Conservation (phyloP, 441 rosid genomes). For the Gossypium schwendimanii region DNA sequence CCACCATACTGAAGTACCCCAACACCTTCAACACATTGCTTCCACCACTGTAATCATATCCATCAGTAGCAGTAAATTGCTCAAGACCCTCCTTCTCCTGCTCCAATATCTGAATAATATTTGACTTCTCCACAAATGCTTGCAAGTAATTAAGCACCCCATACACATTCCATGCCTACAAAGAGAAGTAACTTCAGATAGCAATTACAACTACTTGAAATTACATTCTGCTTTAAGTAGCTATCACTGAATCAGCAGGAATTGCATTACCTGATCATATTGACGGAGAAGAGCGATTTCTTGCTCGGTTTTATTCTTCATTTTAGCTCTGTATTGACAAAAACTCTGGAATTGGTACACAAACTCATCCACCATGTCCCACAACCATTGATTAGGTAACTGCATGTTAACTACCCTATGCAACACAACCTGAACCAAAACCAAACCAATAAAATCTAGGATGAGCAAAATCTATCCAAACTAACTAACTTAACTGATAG, state of each 20-base stretch:
- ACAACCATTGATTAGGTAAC: slow-evolving; percentile 89
- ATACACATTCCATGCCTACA: slow-evolving; percentile 92
- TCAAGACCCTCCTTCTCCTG: slow-evolving; percentile 82
- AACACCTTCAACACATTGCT: slow-evolving; percentile 92
- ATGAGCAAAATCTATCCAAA: too few species aligned
- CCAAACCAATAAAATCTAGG: background rate
- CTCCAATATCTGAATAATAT: slow-evolving; percentile 73
- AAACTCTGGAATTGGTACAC: slow-evolving; percentile 95
- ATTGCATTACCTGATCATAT: slow-evolving; percentile 50
- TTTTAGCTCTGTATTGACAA: slow-evolving; percentile 88
- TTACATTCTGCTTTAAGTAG: background rate
- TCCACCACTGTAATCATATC: slow-evolving; percentile 87
- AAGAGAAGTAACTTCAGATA: background rate
- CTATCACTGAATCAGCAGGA: background rate
- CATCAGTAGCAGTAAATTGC: slow-evolving; percentile 91
- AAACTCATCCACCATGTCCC: slow-evolving; percentile 99
- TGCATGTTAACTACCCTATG: slow-evolving; percentile 97
- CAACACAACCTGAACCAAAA: slow-evolving; percentile 60
- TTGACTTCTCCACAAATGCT: slow-evolving; percentile 91
- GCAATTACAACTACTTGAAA: background rate
- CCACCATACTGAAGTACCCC: slow-evolving; percentile 95
- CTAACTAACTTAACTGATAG: too few species aligned
- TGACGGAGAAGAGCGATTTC: slow-evolving; percentile 73
- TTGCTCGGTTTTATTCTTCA: slow-evolving; percentile 83
- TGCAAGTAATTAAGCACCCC: slow-evolving; percentile 97